Conservation (phyloP, 345 rosid species). For the Camelina neglecta region DNA sequence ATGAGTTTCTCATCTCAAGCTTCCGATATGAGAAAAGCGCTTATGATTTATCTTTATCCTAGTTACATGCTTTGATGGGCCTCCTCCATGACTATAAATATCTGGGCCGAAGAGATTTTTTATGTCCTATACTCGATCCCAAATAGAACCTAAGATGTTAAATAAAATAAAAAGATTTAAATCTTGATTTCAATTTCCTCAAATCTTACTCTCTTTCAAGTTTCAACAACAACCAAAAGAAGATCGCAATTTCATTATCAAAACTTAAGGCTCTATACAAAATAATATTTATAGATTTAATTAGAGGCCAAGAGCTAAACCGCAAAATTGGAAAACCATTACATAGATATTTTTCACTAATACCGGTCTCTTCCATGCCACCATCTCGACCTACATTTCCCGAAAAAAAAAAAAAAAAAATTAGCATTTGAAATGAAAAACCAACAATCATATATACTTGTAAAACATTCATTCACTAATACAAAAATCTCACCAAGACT, state of each 20-base stretch:
- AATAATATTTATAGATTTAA: not conserved
- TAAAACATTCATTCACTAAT: not conserved
- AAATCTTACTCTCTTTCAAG: not conserved
- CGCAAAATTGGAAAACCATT: conserved; percentile 14
- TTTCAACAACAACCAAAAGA: not conserved
- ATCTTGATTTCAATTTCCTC: too few relatives aligned
- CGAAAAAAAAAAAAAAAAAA: not conserved
- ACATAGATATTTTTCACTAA: conserved; percentile 44
- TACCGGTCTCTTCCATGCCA: conserved; percentile 65
- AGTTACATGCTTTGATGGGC: conserved; percentile 18
- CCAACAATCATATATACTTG: not conserved
- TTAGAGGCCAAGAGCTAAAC: conserved; percentile 17
- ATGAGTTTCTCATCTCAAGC: too few relatives aligned
- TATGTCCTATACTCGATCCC: too few relatives aligned
- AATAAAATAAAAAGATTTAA: too few relatives aligned
- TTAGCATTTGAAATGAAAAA: conserved; percentile 3
- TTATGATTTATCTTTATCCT: not conserved
- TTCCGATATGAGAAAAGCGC: conserved; percentile 18
- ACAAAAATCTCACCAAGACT: conserved; percentile 60
- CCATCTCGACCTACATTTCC: conserved; percentile 80
- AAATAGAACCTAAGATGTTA: too few relatives aligned
- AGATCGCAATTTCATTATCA: not conserved
- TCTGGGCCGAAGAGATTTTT: not conserved
- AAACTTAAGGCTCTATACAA: conserved; percentile 28
- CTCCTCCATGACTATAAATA: not conserved